Conservation (phyloP, 352 stramenopile genomes). For the Detonula confervacea region DNA sequence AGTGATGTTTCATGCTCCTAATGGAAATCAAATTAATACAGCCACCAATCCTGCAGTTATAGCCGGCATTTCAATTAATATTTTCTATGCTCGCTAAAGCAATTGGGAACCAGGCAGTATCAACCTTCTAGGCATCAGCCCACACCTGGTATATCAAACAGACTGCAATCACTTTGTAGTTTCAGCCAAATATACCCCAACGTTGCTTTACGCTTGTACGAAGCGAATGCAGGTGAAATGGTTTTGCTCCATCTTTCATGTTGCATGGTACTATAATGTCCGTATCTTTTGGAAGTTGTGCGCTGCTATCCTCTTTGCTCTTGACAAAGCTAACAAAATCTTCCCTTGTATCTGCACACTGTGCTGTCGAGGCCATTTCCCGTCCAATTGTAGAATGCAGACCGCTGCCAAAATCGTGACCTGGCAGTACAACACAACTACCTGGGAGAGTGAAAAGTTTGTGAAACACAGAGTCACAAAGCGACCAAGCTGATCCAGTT, state of each 20-base stretch:
- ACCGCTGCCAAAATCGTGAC: conserved; percentile 68
- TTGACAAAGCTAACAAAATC: conserved; percentile 75
- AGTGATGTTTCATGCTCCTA: too few relatives aligned
- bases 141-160: too few relatives aligned
- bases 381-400: conserved; percentile 54
- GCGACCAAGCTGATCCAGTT: conserved; percentile 44
- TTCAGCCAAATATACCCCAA: conserved; percentile 39
- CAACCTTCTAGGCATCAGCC: too few relatives aligned
- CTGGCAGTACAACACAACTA: conserved; percentile 66
- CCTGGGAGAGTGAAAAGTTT: conserved; percentile 69
- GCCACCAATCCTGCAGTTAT: too few relatives aligned
- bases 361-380: conserved; percentile 59
- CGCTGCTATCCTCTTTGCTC: conserved; percentile 9
- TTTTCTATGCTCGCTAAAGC: too few relatives aligned
- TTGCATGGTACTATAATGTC: conserved; percentile 25
- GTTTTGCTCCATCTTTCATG: conserved; percentile 43
- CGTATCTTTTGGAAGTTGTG: conserved; percentile 7
- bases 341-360: conserved; percentile 52
- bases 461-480: conserved; percentile 65
- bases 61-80: too few relatives aligned
- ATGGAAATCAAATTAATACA: too few relatives aligned
- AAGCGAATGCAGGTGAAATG: conserved; percentile 27
- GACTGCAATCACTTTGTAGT: too few relatives aligned
- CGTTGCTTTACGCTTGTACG: conserved; percentile 14
- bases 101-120: too few relatives aligned